Evolutionary conservation across 768 basidiomycete genomes (phyloP), one percentile per base, ranked within the genome.

Genomic region (Collybia sordida): DNA sequence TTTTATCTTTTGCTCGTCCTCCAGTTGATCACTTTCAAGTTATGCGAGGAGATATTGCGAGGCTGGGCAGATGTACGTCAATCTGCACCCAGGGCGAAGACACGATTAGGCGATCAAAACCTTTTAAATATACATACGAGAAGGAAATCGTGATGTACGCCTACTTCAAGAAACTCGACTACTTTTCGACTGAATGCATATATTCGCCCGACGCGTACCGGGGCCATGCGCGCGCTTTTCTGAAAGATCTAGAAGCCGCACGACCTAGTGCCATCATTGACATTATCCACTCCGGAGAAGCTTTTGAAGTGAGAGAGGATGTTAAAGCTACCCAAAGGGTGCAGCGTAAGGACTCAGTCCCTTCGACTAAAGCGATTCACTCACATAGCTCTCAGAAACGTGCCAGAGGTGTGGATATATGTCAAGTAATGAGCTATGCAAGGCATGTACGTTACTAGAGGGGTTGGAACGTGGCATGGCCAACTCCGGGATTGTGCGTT

Each of bases 141-240:
- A 99, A 99, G 71, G 97, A 99, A 72, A 98, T 99, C 25, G 97
- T 99, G 54, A 98, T 99, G 97, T 93, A 57, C 55, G 96, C 96
- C 7, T 98, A 99, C 69, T 98, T 98, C 77, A 98, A 96, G 75
- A 97, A 98, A 69, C 78, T 99, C 18, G 95, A 98, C 63, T 99
- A 99, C 68, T 98, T 97, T 70, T 98, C 95, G 2, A 99, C 96
- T 6, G 97, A 99, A 64, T 99, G 97, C 66, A 98, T 98, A 58
- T 99, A 99, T 67, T 95, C 94, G 3, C 96, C 97, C 7, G 97
- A 98, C 64, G 97, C 97, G 4, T 99, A 99, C 65, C 88, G 97
- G 6, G 97, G 97, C 0, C 95, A 98, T 64, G 94, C 97, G 1
- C 81, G 97, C 42, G 84, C 82, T 0, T 96, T 98, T 59, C 80